Conservation (phyloP, 257 asterid species). For the Avicennia marina region DNA sequence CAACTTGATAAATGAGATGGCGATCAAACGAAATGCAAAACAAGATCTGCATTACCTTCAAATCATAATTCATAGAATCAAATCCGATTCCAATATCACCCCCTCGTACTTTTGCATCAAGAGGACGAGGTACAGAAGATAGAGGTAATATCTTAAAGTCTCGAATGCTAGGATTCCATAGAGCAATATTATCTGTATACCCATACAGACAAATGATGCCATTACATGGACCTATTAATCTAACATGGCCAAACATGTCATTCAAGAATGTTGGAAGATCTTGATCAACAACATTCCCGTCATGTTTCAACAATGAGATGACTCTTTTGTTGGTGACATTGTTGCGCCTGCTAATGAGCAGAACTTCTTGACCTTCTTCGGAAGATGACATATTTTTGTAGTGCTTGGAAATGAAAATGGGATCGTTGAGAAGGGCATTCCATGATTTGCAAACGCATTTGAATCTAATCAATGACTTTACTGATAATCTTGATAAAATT, state of each 20-base stretch:
- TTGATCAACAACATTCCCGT: constrained; percentile 23
- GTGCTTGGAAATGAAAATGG: constrained; percentile 30
- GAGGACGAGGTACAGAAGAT: constrained; percentile 29
- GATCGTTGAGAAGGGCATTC: constrained; percentile 25
- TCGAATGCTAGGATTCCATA: constrained; percentile 48
- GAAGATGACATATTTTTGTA: background rate
- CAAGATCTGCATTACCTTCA: constrained; percentile 49
- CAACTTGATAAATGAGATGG: constrained; percentile 32
- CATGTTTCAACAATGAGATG: constrained; percentile 27
- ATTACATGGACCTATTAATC: constrained; percentile 52
- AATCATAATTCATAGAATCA: constrained; percentile 26
- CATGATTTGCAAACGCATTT: constrained; percentile 47
- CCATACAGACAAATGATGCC: constrained; percentile 52
- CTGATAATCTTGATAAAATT: constrained; percentile 37
- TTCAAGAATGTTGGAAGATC: constrained; percentile 29
- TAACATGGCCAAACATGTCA: constrained; percentile 41
- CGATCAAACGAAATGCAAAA: constrained; percentile 26
- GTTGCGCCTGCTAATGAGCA: constrained; percentile 40
- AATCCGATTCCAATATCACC: constrained; percentile 51
- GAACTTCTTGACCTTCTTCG: background rate
- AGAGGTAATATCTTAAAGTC: constrained; percentile 33
- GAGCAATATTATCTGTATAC: constrained; percentile 43
- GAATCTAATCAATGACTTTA: constrained; percentile 34
- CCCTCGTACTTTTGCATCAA: constrained; percentile 34
- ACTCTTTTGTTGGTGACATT: constrained; percentile 34